phyloP scores from a whole-genome alignment of 1,284 basidiomycete species.

The Porogramme epimiltina region DNA sequence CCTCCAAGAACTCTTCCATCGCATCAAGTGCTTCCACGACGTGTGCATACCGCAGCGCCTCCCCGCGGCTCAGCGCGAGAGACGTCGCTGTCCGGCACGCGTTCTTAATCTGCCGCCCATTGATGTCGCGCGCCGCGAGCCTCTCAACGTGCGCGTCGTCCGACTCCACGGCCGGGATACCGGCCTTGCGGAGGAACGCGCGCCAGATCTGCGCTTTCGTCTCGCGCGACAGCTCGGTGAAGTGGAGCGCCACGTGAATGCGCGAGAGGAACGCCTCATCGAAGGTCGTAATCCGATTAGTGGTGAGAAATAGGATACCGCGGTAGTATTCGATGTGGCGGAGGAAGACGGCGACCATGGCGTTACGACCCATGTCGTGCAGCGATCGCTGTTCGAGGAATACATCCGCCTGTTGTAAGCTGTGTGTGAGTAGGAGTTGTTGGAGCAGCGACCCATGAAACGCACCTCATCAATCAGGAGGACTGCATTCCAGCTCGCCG shows the following conservation, averaged over 20 bases:
- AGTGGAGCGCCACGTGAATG: slow-evolving; percentile 64
- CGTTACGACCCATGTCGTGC: slow-evolving; percentile 60
- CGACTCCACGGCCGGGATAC: slow-evolving; percentile 26
- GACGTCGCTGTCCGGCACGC: slow-evolving; percentile 59
- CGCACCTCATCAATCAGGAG: slow-evolving; percentile 59
- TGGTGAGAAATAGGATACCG: slow-evolving; percentile 69
- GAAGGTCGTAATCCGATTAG: slow-evolving; percentile 63
- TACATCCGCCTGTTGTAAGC: slow-evolving; percentile 32
- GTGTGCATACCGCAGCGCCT: slow-evolving; percentile 45
- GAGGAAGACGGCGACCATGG: slow-evolving; percentile 65
- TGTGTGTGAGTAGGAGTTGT: background rate
- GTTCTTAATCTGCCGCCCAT: slow-evolving; percentile 66
- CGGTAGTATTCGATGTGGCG: slow-evolving; percentile 65
- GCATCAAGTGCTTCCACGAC: slow-evolving; percentile 57
- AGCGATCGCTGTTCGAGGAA: slow-evolving; percentile 64
- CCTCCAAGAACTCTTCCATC: slow-evolving; percentile 55
- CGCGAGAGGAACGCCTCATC: slow-evolving; percentile 69
- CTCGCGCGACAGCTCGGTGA: slow-evolving; percentile 48
- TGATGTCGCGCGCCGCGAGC: slow-evolving; percentile 49
- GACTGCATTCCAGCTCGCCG: slow-evolving; percentile 64
- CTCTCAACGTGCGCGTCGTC: slow-evolving; percentile 40
- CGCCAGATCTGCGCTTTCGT: slow-evolving; percentile 57
- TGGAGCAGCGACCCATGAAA: slow-evolving; percentile 25
- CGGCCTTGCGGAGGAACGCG: slow-evolving; percentile 49
- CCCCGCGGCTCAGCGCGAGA: slow-evolving; percentile 47